phyloP scores from a whole-genome alignment of 805 yeast species.

The Suhomyces vadensis region DNA sequence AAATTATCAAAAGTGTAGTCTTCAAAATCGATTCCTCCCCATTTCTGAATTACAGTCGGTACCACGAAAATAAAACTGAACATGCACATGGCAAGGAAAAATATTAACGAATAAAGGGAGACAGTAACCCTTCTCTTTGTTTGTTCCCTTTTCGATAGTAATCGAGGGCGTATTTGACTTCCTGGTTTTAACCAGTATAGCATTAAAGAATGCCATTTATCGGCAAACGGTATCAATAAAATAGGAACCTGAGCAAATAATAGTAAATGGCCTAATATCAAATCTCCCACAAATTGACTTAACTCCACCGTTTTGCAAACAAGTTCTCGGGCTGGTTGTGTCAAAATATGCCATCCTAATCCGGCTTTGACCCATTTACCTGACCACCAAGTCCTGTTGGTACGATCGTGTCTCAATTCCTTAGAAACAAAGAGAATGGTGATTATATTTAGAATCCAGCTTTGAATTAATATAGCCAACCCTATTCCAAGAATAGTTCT shows the following conservation, averaged over 20 bases:
- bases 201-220: slow-evolving; percentile 65
- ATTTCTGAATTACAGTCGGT: neutral
- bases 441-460: slow-evolving; percentile 52
- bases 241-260: slow-evolving; percentile 61
- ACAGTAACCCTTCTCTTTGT: slow-evolving; percentile 39
- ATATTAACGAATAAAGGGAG: slow-evolving; percentile 34
- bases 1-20: slow-evolving; percentile 41
- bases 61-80: slow-evolving; percentile 34
- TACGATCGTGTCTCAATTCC: slow-evolving; percentile 59
- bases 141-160: slow-evolving; percentile 45
- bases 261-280: slow-evolving; percentile 57
- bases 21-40: slow-evolving; percentile 35
- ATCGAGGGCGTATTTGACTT: slow-evolving; percentile 48
- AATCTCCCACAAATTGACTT: slow-evolving; percentile 68
- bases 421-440: slow-evolving; percentile 55
- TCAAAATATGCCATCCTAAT: slow-evolving; percentile 58
- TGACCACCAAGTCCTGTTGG: slow-evolving; percentile 74
- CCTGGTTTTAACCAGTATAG: slow-evolving; percentile 68
- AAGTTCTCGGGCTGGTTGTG: slow-evolving; percentile 67
- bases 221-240: slow-evolving; percentile 61
- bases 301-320: slow-evolving; percentile 64
- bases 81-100: slow-evolving; percentile 25
- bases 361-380: slow-evolving; percentile 68
- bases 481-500: slow-evolving; percentile 63
- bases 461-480: slow-evolving; percentile 55